phyloP scores from a whole-genome alignment of 2,329 filamentous ascomycete species.

The Scedosporium minutisporum region DNA sequence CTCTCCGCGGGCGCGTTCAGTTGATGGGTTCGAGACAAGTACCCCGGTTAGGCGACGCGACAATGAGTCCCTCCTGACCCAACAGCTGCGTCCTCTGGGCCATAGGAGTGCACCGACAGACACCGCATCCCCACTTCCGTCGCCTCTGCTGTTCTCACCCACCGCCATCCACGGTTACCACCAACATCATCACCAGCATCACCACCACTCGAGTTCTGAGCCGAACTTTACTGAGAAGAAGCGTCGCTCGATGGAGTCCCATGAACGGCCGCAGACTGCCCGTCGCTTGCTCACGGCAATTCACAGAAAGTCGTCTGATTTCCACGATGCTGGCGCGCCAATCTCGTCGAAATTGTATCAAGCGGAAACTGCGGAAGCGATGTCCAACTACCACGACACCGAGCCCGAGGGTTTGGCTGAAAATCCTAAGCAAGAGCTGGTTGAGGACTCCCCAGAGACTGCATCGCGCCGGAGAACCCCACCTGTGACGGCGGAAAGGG shows the following conservation, averaged over 20 bases:
- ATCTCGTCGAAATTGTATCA: neutral
- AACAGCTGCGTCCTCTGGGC: slow-evolving; percentile 2
- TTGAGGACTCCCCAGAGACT: neutral
- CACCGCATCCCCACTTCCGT: neutral
- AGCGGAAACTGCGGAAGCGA: neutral
- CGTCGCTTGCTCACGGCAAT: slow-evolving; percentile 28
- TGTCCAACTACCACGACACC: neutral
- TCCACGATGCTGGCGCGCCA: neutral
- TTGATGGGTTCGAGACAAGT: neutral
- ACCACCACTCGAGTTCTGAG: neutral
- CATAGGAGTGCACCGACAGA: neutral
- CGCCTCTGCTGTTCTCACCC: neutral
- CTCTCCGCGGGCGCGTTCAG: neutral
- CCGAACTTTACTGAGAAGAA: slow-evolving; percentile 1
- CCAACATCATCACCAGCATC: neutral
- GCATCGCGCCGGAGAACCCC: neutral
- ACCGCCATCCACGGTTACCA: slow-evolving; percentile 1
- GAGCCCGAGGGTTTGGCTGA: neutral
- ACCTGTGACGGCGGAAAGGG: neutral
- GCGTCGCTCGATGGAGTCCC: neutral
- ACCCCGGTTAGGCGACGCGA: neutral
- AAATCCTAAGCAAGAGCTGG: neutral
- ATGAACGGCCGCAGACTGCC: slow-evolving; percentile 38
- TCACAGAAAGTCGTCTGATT: neutral
- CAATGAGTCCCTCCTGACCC: neutral